Evolutionary conservation across 2,329 filamentous ascomycete genomes (phyloP).

Genomic region (Penicillium janthinellum): DNA sequence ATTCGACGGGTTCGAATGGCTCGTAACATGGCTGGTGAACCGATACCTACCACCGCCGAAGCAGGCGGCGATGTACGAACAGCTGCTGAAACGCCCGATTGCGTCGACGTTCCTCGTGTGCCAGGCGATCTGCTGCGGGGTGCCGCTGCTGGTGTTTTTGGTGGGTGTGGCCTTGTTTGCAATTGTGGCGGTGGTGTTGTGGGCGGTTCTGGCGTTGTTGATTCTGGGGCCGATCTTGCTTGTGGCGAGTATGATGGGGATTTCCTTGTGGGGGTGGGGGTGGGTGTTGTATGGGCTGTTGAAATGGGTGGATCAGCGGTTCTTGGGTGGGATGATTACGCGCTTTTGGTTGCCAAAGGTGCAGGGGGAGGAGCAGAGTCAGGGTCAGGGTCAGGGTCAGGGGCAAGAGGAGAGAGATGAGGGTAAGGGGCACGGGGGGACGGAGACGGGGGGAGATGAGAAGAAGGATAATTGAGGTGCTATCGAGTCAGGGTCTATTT

Average conservation of each 20-base stretch:
- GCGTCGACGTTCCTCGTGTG: conserved; percentile 37
- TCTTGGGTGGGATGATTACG: conserved; percentile 29
- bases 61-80: conserved; percentile 33
- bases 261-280: conserved; percentile 35
- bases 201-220: conserved; percentile 34
- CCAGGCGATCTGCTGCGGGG: conserved; percentile 37
- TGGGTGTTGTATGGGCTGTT: conserved; percentile 33
- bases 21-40: conserved; percentile 26
- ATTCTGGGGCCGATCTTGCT: conserved; percentile 35
- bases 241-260: conserved; percentile 33
- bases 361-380: conserved; percentile 2
- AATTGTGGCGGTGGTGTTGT: conserved; percentile 34
- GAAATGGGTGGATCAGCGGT: conserved; percentile 29
- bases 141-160: conserved; percentile 38
- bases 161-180: conserved; percentile 38
- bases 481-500: not conserved
- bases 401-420: not conserved
- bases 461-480: conserved; percentile 12
- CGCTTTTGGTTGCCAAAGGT: conserved; percentile 25
- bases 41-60: conserved; percentile 31
- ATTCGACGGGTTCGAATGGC: conserved; percentile 32
- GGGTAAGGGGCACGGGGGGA: not conserved
- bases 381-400: not conserved
- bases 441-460: not conserved
- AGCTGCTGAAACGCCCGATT: conserved; percentile 32